Evolutionary conservation across 805 yeast species (phyloP), one percentile per base, ranked within the genome.

Genomic region (Candida argentea): DNA sequence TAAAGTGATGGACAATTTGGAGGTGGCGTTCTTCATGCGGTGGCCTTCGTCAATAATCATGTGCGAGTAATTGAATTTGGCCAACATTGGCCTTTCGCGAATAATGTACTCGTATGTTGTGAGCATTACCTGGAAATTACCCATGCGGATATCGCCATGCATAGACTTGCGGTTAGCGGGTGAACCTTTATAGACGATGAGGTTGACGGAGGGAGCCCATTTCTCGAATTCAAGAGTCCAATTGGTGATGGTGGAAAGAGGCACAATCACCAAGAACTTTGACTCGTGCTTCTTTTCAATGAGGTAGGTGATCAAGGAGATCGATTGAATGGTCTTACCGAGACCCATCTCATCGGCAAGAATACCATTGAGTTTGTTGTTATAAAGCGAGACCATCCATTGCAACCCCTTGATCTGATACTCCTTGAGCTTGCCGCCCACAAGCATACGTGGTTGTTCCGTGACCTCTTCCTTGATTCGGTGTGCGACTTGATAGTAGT

Each of bases 31-130:
- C 48, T 82, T 82, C 86, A 82, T 77, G 57, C 93, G 66, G 53
- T 82, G 94, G 52, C 94, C 94, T 64, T 82, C 94, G 62, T 82
- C 94, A 39, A 82, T 82, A 39, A 82, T 80, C 89, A 82, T 82
- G 50, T 83, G 89, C 23, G 80, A 79, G 76, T 87, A 82, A 37
- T 70, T 70, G 40, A 77, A 71, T 43, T 76, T 78, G 16, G 76
- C 55, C 42, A 82, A 57, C 13, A 82, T 45, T 4, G 86, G 77
- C 37, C 84, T 70, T 46, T 82, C 94, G 44, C 79, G 69, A 38
- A 82, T 79, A 38, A 82, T 73, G 45, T 82, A 82, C 54, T 82
- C 94, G 46, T 75, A 82, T 4, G 94, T 82, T 2, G 94, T 82
- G 45, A 82, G 63, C 34, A 82, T 50, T 8, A 82, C 86, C 35